phyloP scores from a whole-genome alignment of 1,284 basidiomycete species.

The Boletus sp. region DNA sequence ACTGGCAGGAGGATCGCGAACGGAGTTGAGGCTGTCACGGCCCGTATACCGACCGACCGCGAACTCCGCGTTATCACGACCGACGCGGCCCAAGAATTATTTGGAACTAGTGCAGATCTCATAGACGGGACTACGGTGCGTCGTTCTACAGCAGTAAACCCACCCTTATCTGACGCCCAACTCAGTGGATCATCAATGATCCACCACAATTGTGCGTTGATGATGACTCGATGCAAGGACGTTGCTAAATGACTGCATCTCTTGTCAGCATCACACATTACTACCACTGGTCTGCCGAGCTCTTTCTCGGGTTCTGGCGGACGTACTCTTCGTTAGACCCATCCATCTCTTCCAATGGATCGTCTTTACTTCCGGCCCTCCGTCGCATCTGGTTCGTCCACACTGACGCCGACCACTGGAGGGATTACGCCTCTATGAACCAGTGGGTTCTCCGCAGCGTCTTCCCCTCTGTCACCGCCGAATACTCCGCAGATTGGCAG shows the following conservation, averaged over 20 bases:
- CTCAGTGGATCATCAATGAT: slow-evolving; percentile 75
- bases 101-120: slow-evolving; percentile 59
- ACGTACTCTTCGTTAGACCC: slow-evolving; percentile 78
- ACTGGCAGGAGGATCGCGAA: slow-evolving; percentile 47
- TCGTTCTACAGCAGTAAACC: not conserved
- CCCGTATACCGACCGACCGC: slow-evolving; percentile 65
- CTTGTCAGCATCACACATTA: slow-evolving; percentile 65
- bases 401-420: slow-evolving; percentile 72
- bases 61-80: slow-evolving; percentile 75
- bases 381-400: slow-evolving; percentile 74
- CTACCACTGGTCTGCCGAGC: slow-evolving; percentile 84
- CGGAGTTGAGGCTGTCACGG: slow-evolving; percentile 41
- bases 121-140: slow-evolving; percentile 65
- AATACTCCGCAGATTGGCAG: slow-evolving; percentile 76
- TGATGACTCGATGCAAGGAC: not conserved
- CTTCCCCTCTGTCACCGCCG: slow-evolving; percentile 72
- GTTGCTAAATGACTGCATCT: slow-evolving; percentile 4
- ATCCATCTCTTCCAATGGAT: slow-evolving; percentile 58
- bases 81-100: slow-evolving; percentile 61
- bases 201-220: slow-evolving; percentile 72
- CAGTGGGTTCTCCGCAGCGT: slow-evolving; percentile 71
- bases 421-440: slow-evolving; percentile 83
- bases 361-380: slow-evolving; percentile 66
- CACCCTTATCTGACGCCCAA: slow-evolving; percentile 2
- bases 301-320: slow-evolving; percentile 86